Evolutionary conservation across 23 red algal genomes (phyloP).

Genomic region (Chondrus crispus): DNA sequence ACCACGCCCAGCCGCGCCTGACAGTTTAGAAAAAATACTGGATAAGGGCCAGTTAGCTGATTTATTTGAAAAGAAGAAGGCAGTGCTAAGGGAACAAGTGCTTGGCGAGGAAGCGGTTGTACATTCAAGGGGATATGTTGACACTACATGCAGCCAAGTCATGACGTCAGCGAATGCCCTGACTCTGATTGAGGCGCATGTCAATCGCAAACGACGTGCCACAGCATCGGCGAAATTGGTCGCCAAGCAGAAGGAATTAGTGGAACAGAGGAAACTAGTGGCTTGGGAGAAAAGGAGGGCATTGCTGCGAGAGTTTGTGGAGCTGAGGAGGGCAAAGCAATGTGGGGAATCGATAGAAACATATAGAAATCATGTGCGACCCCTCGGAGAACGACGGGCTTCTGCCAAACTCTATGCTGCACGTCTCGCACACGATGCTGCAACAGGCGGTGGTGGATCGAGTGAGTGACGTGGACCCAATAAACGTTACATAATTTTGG

Average conservation of each 20-base stretch:
- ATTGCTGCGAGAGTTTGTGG: too few species aligned
- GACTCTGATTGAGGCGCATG: not conserved
- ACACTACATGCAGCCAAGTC: not conserved
- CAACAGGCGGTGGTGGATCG: too few species aligned
- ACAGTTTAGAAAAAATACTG: not conserved
- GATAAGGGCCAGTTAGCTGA: not conserved
- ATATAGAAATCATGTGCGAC: not conserved
- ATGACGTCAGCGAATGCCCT: not conserved
- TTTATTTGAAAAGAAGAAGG: not conserved
- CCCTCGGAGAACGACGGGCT: too few species aligned
- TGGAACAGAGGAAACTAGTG: too few species aligned
- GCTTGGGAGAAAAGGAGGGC: too few species aligned
- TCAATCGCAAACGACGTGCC: not conserved
- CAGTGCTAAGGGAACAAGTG: not conserved
- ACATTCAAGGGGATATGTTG: not conserved
- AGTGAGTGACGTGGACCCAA: too few species aligned
- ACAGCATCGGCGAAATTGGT: too few species aligned
- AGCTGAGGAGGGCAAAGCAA: not conserved
- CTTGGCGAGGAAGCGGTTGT: not conserved
- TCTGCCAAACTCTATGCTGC: too few species aligned
- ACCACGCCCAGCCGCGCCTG: not conserved
- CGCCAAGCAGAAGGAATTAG: too few species aligned
- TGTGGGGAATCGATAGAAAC: not conserved
- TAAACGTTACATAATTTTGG: too few species aligned
- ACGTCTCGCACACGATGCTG: too few species aligned